Evolutionary conservation across 106 monocot species (phyloP), one percentile per base, ranked within the genome.

Genomic region (Hemerocallis citrina): DNA sequence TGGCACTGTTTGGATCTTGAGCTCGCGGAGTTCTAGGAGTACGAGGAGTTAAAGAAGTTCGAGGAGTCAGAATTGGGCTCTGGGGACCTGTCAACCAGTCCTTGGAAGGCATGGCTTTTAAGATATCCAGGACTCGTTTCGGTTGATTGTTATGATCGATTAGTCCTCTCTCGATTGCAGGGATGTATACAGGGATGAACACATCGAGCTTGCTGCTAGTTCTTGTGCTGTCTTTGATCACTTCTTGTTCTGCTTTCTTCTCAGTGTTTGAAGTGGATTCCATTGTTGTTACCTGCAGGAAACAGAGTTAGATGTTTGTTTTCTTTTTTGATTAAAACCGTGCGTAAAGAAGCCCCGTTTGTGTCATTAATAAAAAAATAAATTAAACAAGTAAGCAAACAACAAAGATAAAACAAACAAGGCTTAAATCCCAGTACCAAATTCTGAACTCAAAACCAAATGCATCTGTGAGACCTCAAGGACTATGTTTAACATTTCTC

Each of bases 31-130:
- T 1, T n/a, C 38, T 5, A 35, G 16, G 34, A n/a, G n/a, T n/a
- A n/a, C n/a, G n/a, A 30, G 64, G 38, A 31, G 25, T 35, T 11
- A 19, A 24, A 9, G 14, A 16, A 14, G 15, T 14, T 19, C 33
- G 33, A 24, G 8, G 2, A 0, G 49, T 0, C 24, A 24, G 7
- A 8, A n/a, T 32, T 14, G 7, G 59, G 21, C 2, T 31, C 14
- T 48, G 38, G 12, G 15, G 24, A 6, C 39, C 41, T n/a, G 4
- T 24, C 61, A 77, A 50, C 77, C 69, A 61, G 0, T 65, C 66
- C 34, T 52, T 69, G 20, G 72, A 61, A 5, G 79, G 79, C 34
- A 19, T 57, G 10, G 80, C 80, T 62, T 62, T 57, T 10, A 85
- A 49, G 63, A 80, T 80, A 44, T 75, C 78, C 6, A 79, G 48